Percentiles rank a stretch among this genome's conserved stretches.
phyloP scores from a whole-genome alignment of 148 eudicot genomes.

The Hydrangea macrophylla region DNA sequence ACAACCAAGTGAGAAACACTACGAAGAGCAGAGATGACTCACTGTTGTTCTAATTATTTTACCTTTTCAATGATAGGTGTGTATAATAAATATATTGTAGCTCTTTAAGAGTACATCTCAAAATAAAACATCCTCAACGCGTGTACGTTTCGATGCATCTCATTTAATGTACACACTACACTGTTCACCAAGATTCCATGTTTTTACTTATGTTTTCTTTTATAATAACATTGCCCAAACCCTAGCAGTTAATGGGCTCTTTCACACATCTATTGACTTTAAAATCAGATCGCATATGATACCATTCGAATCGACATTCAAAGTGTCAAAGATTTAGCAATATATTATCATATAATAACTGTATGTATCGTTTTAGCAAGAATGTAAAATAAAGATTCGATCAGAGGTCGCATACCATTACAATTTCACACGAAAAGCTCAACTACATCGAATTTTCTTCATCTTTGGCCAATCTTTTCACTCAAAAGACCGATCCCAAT shows the following conservation, averaged over 20 bases:
- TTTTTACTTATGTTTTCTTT: neutral
- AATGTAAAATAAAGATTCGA: neutral
- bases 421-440: neutral
- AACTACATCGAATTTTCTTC: slow-evolving; percentile 9
- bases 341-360: neutral
- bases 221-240: neutral
- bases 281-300: neutral
- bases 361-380: neutral
- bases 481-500: neutral
- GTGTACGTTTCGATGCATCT: neutral
- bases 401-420: slow-evolving; percentile 1
- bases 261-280: neutral
- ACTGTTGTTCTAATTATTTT: neutral
- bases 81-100: neutral
- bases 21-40: neutral
- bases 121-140: neutral
- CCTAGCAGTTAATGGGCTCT: neutral
- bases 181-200: neutral
- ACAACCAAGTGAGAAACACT: neutral
- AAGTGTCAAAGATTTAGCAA: neutral
- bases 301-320: neutral
- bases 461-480: neutral
- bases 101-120: neutral
- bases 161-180: neutral
- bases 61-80: neutral